Percentiles rank a stretch among this genome's conserved stretches.
phyloP scores from a whole-genome alignment of 768 basidiomycete species.

The Tephrocybe sp. region DNA sequence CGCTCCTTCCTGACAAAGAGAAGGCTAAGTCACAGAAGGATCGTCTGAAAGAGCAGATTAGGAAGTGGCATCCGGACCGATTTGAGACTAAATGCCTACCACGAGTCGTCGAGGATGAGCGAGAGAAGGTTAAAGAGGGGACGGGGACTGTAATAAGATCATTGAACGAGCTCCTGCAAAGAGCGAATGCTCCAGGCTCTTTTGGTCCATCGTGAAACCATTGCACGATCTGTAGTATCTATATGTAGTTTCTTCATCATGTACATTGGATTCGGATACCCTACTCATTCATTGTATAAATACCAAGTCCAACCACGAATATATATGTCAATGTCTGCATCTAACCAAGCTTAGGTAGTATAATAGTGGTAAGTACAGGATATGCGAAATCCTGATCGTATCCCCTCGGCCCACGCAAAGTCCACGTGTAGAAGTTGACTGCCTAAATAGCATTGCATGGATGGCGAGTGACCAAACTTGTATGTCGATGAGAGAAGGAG shows the following conservation, averaged over 20 bases:
- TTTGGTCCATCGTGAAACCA: conserved; percentile 10
- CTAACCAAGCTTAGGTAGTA: too few relatives aligned
- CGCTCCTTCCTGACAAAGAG: conserved; percentile 50
- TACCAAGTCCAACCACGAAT: conserved; percentile 15
- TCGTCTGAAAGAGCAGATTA: conserved; percentile 71
- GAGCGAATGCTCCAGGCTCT: conserved; percentile 34
- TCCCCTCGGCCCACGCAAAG: too few relatives aligned
- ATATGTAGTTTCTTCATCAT: conserved; percentile 23
- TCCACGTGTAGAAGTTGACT: too few relatives aligned
- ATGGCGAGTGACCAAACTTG: too few relatives aligned
- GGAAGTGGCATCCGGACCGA: conserved; percentile 80
- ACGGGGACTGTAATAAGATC: conserved; percentile 69
- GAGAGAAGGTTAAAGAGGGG: conserved; percentile 67
- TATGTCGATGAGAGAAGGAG: too few relatives aligned
- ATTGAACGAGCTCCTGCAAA: conserved; percentile 68
- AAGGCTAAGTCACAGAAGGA: conserved; percentile 58
- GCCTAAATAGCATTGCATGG: too few relatives aligned
- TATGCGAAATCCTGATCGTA: too few relatives aligned
- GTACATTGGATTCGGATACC: conserved; percentile 23
- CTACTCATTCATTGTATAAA: conserved; percentile 27
- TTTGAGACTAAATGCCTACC: conserved; percentile 69
- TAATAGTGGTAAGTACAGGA: too few relatives aligned
- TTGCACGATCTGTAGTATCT: conserved; percentile 17
- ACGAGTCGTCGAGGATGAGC: conserved; percentile 61
- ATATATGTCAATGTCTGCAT: conserved; percentile 18